phyloP scores from a whole-genome alignment of 1,284 basidiomycete genomes.

The Wolfiporia cocos region DNA sequence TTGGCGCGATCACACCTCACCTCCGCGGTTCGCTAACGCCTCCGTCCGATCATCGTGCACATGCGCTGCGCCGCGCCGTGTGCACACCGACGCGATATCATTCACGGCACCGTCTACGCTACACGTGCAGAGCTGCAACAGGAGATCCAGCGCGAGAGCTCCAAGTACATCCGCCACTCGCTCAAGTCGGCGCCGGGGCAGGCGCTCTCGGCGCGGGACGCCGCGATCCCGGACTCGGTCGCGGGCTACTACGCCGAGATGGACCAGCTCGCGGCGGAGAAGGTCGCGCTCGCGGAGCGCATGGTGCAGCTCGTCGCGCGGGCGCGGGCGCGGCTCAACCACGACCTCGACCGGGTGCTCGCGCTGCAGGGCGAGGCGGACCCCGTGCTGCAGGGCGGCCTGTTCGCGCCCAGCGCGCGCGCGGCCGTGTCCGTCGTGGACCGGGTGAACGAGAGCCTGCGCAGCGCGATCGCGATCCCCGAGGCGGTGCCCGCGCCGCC shows the following conservation, averaged over 20 bases:
- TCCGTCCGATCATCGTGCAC: too few relatives aligned
- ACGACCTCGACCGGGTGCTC: constrained; percentile 48
- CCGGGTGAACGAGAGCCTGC: constrained; percentile 43
- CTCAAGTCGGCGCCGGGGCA: constrained; percentile 29
- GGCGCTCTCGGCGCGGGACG: constrained; percentile 28
- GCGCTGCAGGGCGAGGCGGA: constrained; percentile 48
- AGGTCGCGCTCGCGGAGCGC: constrained; percentile 45
- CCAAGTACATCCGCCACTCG: constrained; percentile 47
- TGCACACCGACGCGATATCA: too few relatives aligned
- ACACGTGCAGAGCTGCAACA: constrained; percentile 42
- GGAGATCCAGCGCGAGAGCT: constrained; percentile 47
- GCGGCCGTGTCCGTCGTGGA: constrained; percentile 36
- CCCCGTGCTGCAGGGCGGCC: constrained; percentile 23
- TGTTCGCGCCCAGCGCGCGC: constrained; percentile 19
- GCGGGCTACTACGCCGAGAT: constrained; percentile 46
- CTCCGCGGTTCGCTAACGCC: too few relatives aligned
- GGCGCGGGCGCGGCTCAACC: constrained; percentile 48
- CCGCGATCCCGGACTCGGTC: constrained; percentile 42
- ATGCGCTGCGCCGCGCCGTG: too few relatives aligned
- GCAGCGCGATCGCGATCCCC: constrained; percentile 32
- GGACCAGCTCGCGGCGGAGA: constrained; percentile 47
- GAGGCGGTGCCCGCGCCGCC: constrained; percentile 18
- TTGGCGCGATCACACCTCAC: too few relatives aligned
- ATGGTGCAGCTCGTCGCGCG: constrained; percentile 46
- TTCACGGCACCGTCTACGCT: too few relatives aligned